Base-by-base conservation (phyloP, 1,284 basidiomycete species). In the Trametes sp. region DNA sequence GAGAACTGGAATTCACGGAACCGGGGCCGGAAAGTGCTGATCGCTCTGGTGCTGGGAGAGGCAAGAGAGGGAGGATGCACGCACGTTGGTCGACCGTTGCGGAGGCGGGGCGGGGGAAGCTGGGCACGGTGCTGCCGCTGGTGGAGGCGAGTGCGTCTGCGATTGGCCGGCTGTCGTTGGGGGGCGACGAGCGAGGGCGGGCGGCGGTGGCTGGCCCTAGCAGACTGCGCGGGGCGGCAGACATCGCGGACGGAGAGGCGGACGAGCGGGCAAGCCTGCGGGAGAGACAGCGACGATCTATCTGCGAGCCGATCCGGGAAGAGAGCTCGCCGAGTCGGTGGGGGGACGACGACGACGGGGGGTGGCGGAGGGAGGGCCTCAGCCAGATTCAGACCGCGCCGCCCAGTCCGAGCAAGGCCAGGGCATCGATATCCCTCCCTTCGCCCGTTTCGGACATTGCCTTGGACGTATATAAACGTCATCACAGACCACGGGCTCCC, bases 261-360 rank as follows among this genome's bases (percentile, higher is more conserved):
- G 55, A 33, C 2, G 56, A 33, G 38, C 53, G 44, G 49, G 57
- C 46, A 23, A 49, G 46, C 28, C 19, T 29, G 56, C 48, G 57
- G 10, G 61, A 62, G 49, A 38, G 48, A 41, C 65, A 66, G 63
- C 72, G 73, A 57, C 69, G 69, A 76, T 75, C 75, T 80, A 75
- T 80, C 69, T 83, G 81, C 71, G 81, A 82, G 72, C 79, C 84
- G 62, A 87, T 87, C 72, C 73, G 75, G 70, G 85, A 87, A 69
- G 79, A 80, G 70, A 74, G 63, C 51, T 64, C 65, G 61, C 59
- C 69, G 16, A 61, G 63, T 54, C 60, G 62, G 59, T 54, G 61
- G 51, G 67, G 56, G 55, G 31, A 33, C 31, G 31, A 33, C 6
- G 41, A 26, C 21, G 10, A 36, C 31, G 21, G 4, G 16, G 19